Conservation (phyloP, 1,284 basidiomycete species). For the Heliocybe sulcata region DNA sequence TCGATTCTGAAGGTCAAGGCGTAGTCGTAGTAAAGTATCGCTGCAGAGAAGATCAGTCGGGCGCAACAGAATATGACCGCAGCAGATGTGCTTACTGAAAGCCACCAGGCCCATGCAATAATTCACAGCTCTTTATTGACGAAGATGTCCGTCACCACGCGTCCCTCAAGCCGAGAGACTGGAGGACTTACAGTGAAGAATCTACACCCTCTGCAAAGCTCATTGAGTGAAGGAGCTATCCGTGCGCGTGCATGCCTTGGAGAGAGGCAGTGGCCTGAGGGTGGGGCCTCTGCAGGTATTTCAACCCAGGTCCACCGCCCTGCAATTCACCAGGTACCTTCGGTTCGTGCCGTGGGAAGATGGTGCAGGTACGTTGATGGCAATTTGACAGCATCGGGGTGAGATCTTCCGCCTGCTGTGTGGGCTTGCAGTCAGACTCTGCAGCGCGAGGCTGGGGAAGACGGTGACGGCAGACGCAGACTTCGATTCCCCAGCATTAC, state of each 20-base stretch:
- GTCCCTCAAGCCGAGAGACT: background rate
- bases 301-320: no score
- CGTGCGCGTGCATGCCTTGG: no score
- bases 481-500: no score
- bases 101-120: background rate
- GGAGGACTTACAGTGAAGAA: background rate
- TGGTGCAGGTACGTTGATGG: background rate
- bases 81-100: background rate
- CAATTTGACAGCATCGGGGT: background rate
- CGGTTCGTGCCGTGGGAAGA: background rate
- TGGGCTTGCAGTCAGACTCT: no score
- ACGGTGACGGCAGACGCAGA: background rate
- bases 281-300: no score
- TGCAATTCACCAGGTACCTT: no score
- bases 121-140: background rate
- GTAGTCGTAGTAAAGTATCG: conserved; percentile 33
- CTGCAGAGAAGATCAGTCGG: conserved; percentile 5
- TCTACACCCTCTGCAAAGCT: background rate
- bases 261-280: no score
- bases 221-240: background rate
- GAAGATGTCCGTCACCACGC: background rate
- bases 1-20: conserved; percentile 28
- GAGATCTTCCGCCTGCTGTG: no score
- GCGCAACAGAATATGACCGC: background rate
- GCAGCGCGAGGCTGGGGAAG: no score